Evolutionary conservation across 306 rosid genomes (phyloP).

Genomic region (Comarum palustre): DNA sequence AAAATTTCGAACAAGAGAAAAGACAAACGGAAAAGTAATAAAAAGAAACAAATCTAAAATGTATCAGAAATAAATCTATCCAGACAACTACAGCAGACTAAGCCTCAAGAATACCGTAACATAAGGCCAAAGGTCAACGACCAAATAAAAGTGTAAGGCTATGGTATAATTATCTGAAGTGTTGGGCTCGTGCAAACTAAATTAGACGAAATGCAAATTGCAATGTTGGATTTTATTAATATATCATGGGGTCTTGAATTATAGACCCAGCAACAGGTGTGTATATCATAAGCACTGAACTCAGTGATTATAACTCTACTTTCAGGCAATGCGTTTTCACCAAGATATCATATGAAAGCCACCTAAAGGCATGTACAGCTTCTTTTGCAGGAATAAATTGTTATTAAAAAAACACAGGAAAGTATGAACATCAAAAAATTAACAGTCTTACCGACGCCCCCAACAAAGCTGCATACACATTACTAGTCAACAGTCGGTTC

Average conservation of each 20-base stretch:
- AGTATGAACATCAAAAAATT: conserved; percentile 14
- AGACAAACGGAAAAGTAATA: too few species aligned
- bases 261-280: background rate
- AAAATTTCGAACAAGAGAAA: background rate
- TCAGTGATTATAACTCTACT: background rate
- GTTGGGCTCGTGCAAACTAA: background rate
- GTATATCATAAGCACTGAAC: background rate
- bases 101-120: background rate
- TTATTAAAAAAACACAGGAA: background rate
- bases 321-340: background rate
- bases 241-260: background rate
- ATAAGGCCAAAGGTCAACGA: background rate
- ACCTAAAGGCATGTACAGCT: background rate
- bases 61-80: background rate
- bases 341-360: background rate
- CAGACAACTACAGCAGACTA: background rate
- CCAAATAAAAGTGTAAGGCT: background rate
- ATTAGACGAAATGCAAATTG: background rate
- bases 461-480: conserved; percentile 72
- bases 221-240: background rate
- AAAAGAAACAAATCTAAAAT: background rate
- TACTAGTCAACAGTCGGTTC: conserved; percentile 75
- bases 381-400: conserved; percentile 8
- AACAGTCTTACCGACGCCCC: conserved; percentile 82
- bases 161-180: conserved; percentile 1